These are phyloP conservation scores for Persicaria maculosa DNA, from an alignment of 148 eudicot genomes.

Conservation along the genomic window DNA sequence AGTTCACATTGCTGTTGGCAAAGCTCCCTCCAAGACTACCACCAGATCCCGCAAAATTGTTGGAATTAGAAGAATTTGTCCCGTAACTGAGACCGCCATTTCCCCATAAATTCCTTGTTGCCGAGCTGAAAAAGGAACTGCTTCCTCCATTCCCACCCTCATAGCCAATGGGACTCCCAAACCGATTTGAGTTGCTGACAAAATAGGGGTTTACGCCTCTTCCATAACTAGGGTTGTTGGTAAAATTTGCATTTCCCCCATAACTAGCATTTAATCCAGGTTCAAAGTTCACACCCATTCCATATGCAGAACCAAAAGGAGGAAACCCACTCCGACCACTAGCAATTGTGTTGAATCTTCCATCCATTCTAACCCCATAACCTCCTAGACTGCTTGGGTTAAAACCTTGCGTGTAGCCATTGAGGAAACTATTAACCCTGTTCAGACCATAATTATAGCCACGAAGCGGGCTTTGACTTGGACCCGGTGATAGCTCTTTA, in stretches of 20 bases:
- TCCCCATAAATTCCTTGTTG: constrained; percentile 8
- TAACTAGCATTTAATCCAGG: constrained; percentile 33
- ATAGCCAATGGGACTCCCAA: constrained; percentile 30
- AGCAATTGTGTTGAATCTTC: constrained; percentile 36
- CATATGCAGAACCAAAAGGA: constrained; percentile 10
- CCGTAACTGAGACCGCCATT: constrained; percentile 37
- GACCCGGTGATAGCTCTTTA: constrained; percentile 58
- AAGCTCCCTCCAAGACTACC: constrained; percentile 9
- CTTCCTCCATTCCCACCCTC: constrained; percentile 10
- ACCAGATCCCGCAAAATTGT: constrained; percentile 18
- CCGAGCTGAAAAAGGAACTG: constrained; percentile 14
- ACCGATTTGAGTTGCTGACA: constrained; percentile 41
- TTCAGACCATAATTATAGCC: constrained; percentile 39
- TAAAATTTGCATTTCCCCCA: constrained; percentile 38
- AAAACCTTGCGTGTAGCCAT: constrained; percentile 49
- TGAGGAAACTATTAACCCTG: constrained; percentile 37
- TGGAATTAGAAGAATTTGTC: constrained; percentile 32
- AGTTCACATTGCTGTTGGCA: constrained; percentile 2
- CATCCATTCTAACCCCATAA: constrained; percentile 56
- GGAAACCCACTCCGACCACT: constrained; percentile 45
- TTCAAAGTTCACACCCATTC: constrained; percentile 30
- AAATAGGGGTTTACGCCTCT: constrained; percentile 42
- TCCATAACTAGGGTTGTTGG: constrained; percentile 35
- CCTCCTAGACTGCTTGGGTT: constrained; percentile 41
- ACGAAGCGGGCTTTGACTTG: constrained; percentile 34